Conservation (phyloP, 257 asterid genomes). For the Nicotiana tabacum region DNA sequence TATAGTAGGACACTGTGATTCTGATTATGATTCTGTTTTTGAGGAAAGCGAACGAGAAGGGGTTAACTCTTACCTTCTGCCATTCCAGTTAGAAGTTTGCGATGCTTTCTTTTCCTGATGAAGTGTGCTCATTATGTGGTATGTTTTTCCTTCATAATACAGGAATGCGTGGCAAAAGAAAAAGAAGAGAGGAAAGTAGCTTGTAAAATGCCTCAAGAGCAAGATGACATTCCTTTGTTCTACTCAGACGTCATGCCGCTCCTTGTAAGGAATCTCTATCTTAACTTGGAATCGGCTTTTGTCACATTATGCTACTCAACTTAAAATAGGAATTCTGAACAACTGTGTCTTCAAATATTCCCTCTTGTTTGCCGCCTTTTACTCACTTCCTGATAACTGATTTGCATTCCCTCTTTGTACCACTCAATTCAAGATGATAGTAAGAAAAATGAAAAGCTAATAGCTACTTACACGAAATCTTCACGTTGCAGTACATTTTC, state of each 20-base stretch:
- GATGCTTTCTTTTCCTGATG: background rate
- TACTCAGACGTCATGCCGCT: conserved; percentile 94
- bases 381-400: background rate
- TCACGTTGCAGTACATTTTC: background rate
- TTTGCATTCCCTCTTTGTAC: background rate
- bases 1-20: background rate
- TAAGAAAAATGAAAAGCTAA: background rate
- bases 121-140: background rate
- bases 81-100: background rate
- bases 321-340: background rate
- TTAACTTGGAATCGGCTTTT: background rate
- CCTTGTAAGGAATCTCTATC: conserved; percentile 46
- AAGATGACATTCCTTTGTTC: conserved; percentile 73
- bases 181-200: conserved; percentile 49
- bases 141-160: background rate
- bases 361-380: background rate
- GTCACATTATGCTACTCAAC: background rate
- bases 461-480: background rate
- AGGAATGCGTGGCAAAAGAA: conserved; percentile 73
- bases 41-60: background rate
- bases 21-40: background rate
- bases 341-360: background rate
- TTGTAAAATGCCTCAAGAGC: conserved; percentile 23
- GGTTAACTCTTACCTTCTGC: background rate
- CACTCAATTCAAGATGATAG: background rate